Conservation (phyloP, 768 basidiomycete genomes). For the Leccinum rimulosum region DNA sequence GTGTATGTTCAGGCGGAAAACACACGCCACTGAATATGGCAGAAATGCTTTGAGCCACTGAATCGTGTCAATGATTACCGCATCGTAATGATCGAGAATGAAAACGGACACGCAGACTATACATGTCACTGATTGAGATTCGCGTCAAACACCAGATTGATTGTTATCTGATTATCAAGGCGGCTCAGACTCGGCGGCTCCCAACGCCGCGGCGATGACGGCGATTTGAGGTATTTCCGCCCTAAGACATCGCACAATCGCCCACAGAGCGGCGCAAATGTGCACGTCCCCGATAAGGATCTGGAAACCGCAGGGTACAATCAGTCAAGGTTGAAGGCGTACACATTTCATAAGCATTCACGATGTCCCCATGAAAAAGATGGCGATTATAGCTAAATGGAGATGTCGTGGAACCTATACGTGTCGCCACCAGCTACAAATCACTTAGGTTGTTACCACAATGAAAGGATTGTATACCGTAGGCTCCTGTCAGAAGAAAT, state of each 20-base stretch:
- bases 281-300: slow-evolving; percentile 74
- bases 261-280: slow-evolving; percentile 81
- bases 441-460: slow-evolving; percentile 1
- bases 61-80: slow-evolving; percentile 14
- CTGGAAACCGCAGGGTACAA: slow-evolving; percentile 31
- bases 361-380: slow-evolving; percentile 52
- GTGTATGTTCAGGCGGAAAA: not conserved
- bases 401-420: slow-evolving; percentile 37
- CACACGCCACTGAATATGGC: slow-evolving; percentile 65
- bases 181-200: slow-evolving; percentile 45
- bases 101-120: slow-evolving; percentile 59
- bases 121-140: slow-evolving; percentile 79
- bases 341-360: slow-evolving; percentile 31
- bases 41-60: slow-evolving; percentile 68
- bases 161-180: not conserved
- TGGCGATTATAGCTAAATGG: slow-evolving; percentile 8
- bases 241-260: slow-evolving; percentile 75
- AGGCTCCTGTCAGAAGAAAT: slow-evolving; percentile 33
- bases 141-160: slow-evolving; percentile 21
- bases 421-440: slow-evolving; percentile 69
- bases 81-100: slow-evolving; percentile 3
- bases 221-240: slow-evolving; percentile 60
- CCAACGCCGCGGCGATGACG: slow-evolving; percentile 55
- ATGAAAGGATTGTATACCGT: slow-evolving; percentile 21
- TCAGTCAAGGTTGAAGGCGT: not conserved